Evolutionary conservation across 495 filamentous ascomycete genomes (phyloP).

Genomic region (Xylaria scruposa): DNA sequence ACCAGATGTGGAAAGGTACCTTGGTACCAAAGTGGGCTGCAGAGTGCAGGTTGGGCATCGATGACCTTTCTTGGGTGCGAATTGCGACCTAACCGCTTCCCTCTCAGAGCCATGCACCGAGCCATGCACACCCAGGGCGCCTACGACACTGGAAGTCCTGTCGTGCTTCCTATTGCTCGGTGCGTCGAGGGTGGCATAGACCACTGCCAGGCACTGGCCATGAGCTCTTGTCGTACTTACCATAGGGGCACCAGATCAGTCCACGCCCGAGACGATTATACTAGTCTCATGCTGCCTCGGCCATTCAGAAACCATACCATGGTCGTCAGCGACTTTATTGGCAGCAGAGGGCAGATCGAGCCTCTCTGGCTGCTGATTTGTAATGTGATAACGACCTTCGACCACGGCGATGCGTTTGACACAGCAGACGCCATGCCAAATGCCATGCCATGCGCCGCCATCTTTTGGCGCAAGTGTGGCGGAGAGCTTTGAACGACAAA

Average conservation of each 20-base stretch:
- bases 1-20: constrained; percentile 12
- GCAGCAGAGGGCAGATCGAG: constrained; percentile 33
- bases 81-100: constrained; percentile 40
- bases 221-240: constrained; percentile 31
- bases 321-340: constrained; percentile 26
- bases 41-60: constrained; percentile 41
- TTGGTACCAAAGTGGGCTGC: constrained; percentile 30
- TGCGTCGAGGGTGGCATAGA: constrained; percentile 32
- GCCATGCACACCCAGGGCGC: constrained; percentile 31
- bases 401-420: constrained; percentile 33
- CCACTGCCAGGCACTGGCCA: constrained; percentile 35
- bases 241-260: constrained; percentile 40
- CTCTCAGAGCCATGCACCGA: constrained; percentile 29
- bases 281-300: constrained; percentile 33
- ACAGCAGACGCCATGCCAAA: neutral
- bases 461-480: constrained; percentile 16
- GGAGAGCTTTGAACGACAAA: neutral
- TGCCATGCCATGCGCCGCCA: neutral
- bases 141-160: constrained; percentile 33
- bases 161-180: constrained; percentile 41
- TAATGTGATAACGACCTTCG: constrained; percentile 32
- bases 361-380: constrained; percentile 27
- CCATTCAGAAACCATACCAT: constrained; percentile 30
- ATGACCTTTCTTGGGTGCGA: constrained; percentile 32
- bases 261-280: constrained; percentile 38